A percentile compares a stretch with the other conserved stretches of the same genome.
Evolutionary conservation across 257 asterid genomes (phyloP).

Genomic region (Nicotiana undulata): DNA sequence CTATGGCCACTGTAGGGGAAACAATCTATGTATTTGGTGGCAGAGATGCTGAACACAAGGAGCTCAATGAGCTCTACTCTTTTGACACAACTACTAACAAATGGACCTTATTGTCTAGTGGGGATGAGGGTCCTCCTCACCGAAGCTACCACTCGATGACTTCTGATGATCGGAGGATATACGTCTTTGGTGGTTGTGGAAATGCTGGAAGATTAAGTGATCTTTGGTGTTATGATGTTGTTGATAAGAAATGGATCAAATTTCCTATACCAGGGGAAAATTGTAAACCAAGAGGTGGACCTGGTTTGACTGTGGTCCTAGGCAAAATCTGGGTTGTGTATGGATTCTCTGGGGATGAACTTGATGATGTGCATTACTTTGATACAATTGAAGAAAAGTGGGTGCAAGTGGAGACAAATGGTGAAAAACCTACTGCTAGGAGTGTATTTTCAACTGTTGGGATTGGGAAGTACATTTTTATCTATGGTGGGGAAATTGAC

Average conservation of each 20-base stretch:
- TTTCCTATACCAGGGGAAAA: slow-evolving; percentile 49
- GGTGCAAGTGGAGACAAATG: slow-evolving; percentile 57
- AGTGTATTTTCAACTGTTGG: slow-evolving; percentile 64
- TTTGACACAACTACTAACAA: slow-evolving; percentile 48
- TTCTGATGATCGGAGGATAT: slow-evolving; percentile 47
- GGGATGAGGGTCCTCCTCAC: slow-evolving; percentile 41
- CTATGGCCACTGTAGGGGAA: slow-evolving; percentile 56
- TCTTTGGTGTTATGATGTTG: slow-evolving; percentile 68
- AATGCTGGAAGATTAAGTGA: slow-evolving; percentile 63
- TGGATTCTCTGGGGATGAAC: slow-evolving; percentile 81
- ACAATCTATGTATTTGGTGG: slow-evolving; percentile 74
- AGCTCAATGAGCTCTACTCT: slow-evolving; percentile 52
- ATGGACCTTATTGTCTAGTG: slow-evolving; percentile 55
- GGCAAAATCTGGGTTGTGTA: slow-evolving; percentile 86
- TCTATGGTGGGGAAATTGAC: slow-evolving; percentile 81
- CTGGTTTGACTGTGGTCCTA: slow-evolving; percentile 43
- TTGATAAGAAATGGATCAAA: slow-evolving; percentile 41
- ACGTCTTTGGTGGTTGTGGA: slow-evolving; percentile 87
- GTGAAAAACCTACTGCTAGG: slow-evolving; percentile 65
- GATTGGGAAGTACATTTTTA: slow-evolving; percentile 48
- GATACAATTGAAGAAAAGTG: slow-evolving; percentile 48
- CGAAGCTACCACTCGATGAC: slow-evolving; percentile 91
- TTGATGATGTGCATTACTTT: slow-evolving; percentile 67
- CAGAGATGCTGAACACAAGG: slow-evolving; percentile 69
- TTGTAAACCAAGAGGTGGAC: slow-evolving; percentile 86